Conservation (phyloP, 495 filamentous ascomycete species). For the Delitschia confertaspora region DNA sequence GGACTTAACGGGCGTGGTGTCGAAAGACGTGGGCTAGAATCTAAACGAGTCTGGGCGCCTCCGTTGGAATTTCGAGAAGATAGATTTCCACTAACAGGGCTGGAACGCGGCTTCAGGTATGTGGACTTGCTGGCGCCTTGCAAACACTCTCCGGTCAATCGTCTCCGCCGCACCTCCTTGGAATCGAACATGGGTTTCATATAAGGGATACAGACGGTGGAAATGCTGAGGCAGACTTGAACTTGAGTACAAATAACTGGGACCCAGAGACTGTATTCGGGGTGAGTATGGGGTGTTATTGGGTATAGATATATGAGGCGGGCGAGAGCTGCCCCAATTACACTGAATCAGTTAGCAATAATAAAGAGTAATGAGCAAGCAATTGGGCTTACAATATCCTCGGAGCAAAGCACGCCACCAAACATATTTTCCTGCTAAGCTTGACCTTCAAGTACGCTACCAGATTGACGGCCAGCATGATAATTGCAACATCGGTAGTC, state of each 20-base stretch:
- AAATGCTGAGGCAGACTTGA: conserved; percentile 17
- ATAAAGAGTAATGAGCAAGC: too few species aligned
- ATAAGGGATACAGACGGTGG: conserved; percentile 22
- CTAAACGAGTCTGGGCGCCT: too few species aligned
- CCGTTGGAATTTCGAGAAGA: too few species aligned
- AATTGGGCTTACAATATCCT: too few species aligned
- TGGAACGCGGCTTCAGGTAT: too few species aligned
- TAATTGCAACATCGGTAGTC: conserved; percentile 22
- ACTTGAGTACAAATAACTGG: conserved; percentile 19
- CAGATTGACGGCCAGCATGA: conserved; percentile 26
- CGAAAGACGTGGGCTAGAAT: conserved; percentile 6
- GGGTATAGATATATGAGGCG: conserved; percentile 19
- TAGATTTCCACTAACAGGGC: too few species aligned
- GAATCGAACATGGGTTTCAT: conserved; percentile 15
- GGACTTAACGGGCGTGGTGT: conserved; percentile 13
- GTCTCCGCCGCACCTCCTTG: background rate
- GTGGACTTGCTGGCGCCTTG: too few species aligned
- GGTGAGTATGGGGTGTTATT: conserved; percentile 18
- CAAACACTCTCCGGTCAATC: background rate
- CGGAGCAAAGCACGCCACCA: conserved; percentile 23
- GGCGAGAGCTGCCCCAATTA: conserved; percentile 15
- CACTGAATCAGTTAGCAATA: too few species aligned
- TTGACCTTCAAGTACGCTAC: conserved; percentile 14
- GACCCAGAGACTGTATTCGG: conserved; percentile 17
- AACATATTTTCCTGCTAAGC: conserved; percentile 8